Base-by-base conservation (phyloP, 1,284 basidiomycete genomes). In the Naganishia liquefaciens region DNA sequence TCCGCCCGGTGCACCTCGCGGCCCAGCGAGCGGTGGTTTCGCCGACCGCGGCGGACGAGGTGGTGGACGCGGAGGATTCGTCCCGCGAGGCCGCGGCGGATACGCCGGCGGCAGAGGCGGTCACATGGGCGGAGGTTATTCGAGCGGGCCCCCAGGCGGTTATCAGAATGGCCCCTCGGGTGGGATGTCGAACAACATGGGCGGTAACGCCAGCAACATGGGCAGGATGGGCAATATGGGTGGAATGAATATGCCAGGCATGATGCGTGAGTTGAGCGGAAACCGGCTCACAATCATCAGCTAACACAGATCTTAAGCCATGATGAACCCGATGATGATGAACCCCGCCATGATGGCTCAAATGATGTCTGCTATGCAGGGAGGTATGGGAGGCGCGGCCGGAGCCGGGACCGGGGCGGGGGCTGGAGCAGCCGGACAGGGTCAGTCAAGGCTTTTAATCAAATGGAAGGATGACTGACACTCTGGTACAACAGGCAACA, bases 321-420 rank as follows among this genome's bases (percentile, higher is more conserved):
- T 65, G 63, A 65, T 65, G 63, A 65, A 65, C 63, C 63, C 63
- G n/a, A 67, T 66, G 65, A 54, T 52, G 50, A 66, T 67, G 66
- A 67, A 67, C 46, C 66, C 66, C 9, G 62, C 66, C 19, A 63
- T 67, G 66, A 67, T 67, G 66, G 62, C 62, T 2, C 66, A 67
- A n/a, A 67, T 67, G 66, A 67, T 67, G 66, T 54, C 62, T 3
- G 54, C 55, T 37, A 67, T 67, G 66, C 62, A 67, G 75, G 68
- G 74, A 30, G 72, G 72, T 10, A 79, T 75, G 57, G 71, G 69
- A 25, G 69, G 64, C 19, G 69, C 70, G n/a, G 71, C 73, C 33
- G 72, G 68, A 5, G 70, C 69, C 19, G 72, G 70, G 5, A 63
- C 57, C 30, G 30, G 30, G 5, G 30, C 30, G 17, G 58, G 46